Evolutionary conservation across 73 alveolate species (phyloP).

Genomic region (Breviolum minutum): DNA sequence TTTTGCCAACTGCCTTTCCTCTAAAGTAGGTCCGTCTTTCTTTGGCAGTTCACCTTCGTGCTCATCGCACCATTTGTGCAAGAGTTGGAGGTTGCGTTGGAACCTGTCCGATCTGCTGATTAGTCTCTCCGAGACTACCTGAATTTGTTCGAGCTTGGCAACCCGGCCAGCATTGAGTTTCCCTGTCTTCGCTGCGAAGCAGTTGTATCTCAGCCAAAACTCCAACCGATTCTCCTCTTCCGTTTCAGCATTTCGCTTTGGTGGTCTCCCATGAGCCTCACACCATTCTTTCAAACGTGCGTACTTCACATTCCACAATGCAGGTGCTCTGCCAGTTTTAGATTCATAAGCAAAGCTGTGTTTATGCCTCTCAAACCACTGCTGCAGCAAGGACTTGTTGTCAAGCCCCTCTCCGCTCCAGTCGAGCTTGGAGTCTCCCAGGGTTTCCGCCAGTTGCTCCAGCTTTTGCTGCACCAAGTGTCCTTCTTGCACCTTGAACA

Average conservation of each 20-base stretch:
- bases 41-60: not conserved
- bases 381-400: not conserved
- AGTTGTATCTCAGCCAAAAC: not conserved
- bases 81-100: not conserved
- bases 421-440: constrained; percentile 5
- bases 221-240: not conserved
- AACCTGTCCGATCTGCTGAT: not conserved
- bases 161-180: not conserved
- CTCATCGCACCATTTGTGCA: not conserved
- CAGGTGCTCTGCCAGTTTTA: no score
- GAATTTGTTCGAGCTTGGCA: not conserved
- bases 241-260: not conserved
- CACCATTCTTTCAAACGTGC: constrained; percentile 7
- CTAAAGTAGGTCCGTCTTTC: not conserved
- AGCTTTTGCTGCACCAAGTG: not conserved
- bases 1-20: not conserved
- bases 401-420: not conserved
- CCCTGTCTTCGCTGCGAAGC: not conserved
- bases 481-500: constrained; percentile 6
- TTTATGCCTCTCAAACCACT: not conserved
- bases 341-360: not conserved
- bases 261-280: not conserved
- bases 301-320: no score
- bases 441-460: not conserved
- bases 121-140: constrained; percentile 18